Percentiles rank a stretch among this genome's conserved stretches.
Evolutionary conservation across 1,284 basidiomycete species (phyloP).

Genomic region (Moesziomyces globuligerus): DNA sequence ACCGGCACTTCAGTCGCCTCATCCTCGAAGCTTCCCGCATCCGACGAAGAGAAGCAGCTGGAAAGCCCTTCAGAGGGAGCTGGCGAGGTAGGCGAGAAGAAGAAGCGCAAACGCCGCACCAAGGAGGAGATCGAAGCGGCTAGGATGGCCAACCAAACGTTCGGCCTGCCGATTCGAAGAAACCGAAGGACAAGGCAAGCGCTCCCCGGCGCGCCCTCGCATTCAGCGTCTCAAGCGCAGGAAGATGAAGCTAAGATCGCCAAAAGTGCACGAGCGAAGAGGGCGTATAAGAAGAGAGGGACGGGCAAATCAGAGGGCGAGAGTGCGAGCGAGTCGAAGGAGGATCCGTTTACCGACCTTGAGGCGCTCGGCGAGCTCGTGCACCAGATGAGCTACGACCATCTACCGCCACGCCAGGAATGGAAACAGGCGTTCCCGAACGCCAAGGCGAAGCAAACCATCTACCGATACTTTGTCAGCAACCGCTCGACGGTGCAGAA

Average conservation of each 20-base stretch:
- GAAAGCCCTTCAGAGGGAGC: background rate
- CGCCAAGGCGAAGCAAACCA: conserved; percentile 24
- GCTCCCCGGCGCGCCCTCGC: background rate
- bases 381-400: conserved; percentile 29
- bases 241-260: background rate
- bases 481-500: conserved; percentile 45
- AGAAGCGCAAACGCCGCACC: conserved; percentile 14
- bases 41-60: background rate
- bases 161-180: conserved; percentile 20
- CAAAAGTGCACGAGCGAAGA: background rate
- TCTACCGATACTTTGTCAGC: conserved; percentile 57
- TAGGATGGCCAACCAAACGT: conserved; percentile 11
- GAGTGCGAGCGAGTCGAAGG: no score
- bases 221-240: conserved; percentile 1
- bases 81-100: conserved; percentile 2
- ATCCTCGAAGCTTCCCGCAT: background rate
- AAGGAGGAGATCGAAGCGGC: conserved; percentile 22
- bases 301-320: background rate
- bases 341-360: background rate
- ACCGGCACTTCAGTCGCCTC: conserved; percentile 3
- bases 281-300: no score
- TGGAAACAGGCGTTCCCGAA: conserved; percentile 48
- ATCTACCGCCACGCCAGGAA: conserved; percentile 42
- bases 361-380: conserved; percentile 17
- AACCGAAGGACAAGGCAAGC: conserved; percentile 15